Evolutionary conservation across 352 stramenopile species (phyloP), one percentile per base, ranked within the genome.

Genomic region (Globisporangium perplexum): DNA sequence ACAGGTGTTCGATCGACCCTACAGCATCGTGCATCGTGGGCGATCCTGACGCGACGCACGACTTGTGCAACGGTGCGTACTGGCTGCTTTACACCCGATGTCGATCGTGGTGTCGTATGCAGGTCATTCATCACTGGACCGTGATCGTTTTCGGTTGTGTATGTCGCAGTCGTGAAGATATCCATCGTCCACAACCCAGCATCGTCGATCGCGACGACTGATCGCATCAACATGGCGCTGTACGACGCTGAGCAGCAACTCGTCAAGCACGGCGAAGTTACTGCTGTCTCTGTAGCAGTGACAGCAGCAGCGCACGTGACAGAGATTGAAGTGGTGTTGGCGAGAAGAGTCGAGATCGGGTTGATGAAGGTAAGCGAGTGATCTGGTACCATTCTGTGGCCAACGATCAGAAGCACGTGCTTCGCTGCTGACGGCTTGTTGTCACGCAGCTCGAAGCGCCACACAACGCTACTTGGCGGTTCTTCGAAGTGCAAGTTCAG

Each of bases 31-130:
- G 45, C 17, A n/a, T 23, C 17, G 15, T 17, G 14, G 26, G 17
- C 26, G 26, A 59, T 18, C 33, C 24, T n/a, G 36, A 48, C 14
- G 35, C 45, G 30, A 45, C 58, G 1, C 68, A 68, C 60, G 70
- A 79, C 53, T 57, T 63, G 3, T 76, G 70, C 47, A 74, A 79
- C 55, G 65, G 70, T 74, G 45, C 28, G 53, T 47, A 26, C 1
- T 0, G 11, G 23, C 5, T 17, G 20, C 22, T 18, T 31, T 31
- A 31, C 8, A 7, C 8, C 6, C 31, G 31, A 7, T 36, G 8
- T 3, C 14, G 31, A 36, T 10, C 2, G 14, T 36, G 6, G 7
- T 36, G 31, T 11, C n/a, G n/a, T n/a, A n/a, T 38, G 11, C 33
- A 17, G 11, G 12, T 15, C 11, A 2, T 11, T 38, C 1, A 38